Conservation (phyloP, 2,329 filamentous ascomycete species). For the Zasmidium angulare region DNA sequence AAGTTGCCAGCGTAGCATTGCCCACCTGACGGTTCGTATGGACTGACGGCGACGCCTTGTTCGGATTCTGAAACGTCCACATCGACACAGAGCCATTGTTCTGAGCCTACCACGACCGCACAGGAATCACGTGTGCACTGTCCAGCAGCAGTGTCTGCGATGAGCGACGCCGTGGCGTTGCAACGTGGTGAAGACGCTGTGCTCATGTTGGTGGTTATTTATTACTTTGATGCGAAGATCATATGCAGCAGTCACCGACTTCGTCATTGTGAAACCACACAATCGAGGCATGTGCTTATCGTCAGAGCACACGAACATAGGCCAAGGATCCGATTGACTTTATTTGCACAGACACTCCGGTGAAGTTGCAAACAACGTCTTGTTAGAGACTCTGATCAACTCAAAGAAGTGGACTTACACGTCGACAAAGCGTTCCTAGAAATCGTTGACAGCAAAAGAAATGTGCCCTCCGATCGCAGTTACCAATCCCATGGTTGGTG, state of each 20-base stretch:
- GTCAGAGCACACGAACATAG: too few relatives aligned
- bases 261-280: not conserved
- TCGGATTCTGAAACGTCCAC: not conserved
- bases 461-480: not conserved
- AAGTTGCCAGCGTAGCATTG: constrained; percentile 40
- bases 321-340: too few relatives aligned
- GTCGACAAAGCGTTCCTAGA: too few relatives aligned
- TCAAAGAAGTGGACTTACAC: too few relatives aligned
- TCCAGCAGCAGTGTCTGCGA: not conserved
- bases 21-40: constrained; percentile 6
- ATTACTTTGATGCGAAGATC: not conserved
- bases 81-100: not conserved
- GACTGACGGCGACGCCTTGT: not conserved
- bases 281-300: too few relatives aligned
- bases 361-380: too few relatives aligned
- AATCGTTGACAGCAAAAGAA: not conserved
- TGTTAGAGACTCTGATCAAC: too few relatives aligned
- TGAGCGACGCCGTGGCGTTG: not conserved
- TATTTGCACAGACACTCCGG: too few relatives aligned
- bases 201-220: not conserved
- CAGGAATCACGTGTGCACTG: not conserved
- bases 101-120: not conserved
- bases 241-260: not conserved
- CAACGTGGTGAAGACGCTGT: not conserved
- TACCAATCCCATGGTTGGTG: not conserved